Conservation (phyloP, 1,139 yeast species). For the Pichia cactophila region DNA sequence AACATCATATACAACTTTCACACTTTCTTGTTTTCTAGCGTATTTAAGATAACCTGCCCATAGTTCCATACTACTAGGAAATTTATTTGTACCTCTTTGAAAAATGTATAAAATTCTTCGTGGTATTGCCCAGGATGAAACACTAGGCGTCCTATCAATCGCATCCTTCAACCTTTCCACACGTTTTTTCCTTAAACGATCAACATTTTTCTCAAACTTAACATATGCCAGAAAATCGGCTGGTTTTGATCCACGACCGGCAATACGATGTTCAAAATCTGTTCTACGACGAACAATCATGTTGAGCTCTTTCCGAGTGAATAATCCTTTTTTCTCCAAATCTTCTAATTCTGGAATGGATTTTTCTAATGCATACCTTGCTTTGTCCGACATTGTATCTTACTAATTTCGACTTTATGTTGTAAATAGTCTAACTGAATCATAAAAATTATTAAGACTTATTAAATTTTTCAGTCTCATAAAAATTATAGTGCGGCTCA, state of each 20-base stretch:
- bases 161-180: slow-evolving; percentile 49
- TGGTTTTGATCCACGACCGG: slow-evolving; percentile 75
- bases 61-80: slow-evolving; percentile 66
- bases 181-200: slow-evolving; percentile 69
- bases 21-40: slow-evolving; percentile 69
- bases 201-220: slow-evolving; percentile 76
- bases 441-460: too few species aligned
- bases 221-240: slow-evolving; percentile 74
- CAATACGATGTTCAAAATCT: slow-evolving; percentile 87
- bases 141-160: slow-evolving; percentile 46
- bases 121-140: slow-evolving; percentile 84
- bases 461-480: too few species aligned
- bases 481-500: too few species aligned
- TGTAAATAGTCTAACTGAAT: too few species aligned
- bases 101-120: slow-evolving; percentile 77
- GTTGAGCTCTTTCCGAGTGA: slow-evolving; percentile 71
- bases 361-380: slow-evolving; percentile 53
- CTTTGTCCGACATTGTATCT: slow-evolving; percentile 38
- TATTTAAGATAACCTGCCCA: slow-evolving; percentile 75
- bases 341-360: slow-evolving; percentile 92
- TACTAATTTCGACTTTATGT: too few species aligned
- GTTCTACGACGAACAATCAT: slow-evolving; percentile 89
- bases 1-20: slow-evolving; percentile 72
- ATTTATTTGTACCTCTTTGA: slow-evolving; percentile 75
- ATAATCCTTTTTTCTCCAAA: slow-evolving; percentile 70